Conservation (phyloP, 2,329 filamentous ascomycete genomes). For the Exserohilum turcica region DNA sequence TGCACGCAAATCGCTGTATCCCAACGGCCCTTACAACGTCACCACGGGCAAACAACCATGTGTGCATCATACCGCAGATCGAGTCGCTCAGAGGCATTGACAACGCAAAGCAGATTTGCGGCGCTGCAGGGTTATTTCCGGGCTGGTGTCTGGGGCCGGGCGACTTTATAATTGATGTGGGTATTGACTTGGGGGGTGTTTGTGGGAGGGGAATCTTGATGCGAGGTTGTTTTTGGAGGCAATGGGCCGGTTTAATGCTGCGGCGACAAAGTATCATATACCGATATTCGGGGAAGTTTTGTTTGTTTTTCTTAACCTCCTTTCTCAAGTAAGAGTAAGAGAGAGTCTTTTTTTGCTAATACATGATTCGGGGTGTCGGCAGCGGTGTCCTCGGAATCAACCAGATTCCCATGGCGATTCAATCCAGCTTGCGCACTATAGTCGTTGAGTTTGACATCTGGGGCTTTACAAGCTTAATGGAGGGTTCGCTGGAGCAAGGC, state of each 20-base stretch:
- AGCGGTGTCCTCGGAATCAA: slow-evolving; percentile 27
- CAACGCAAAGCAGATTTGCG: slow-evolving; percentile 35
- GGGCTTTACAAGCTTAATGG: slow-evolving; percentile 25
- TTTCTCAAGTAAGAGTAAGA: too few relatives aligned
- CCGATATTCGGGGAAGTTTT: slow-evolving; percentile 30
- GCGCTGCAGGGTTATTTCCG: slow-evolving; percentile 32
- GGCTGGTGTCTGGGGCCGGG: slow-evolving; percentile 36
- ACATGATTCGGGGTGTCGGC: neutral
- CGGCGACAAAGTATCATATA: slow-evolving; percentile 28
- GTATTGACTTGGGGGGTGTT: slow-evolving; percentile 22
- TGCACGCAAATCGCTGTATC: slow-evolving; percentile 25
- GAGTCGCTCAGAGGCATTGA: slow-evolving; percentile 33
- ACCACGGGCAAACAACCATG: slow-evolving; percentile 29
- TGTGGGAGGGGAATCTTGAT: slow-evolving; percentile 23
- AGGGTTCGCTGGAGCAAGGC: slow-evolving; percentile 21
- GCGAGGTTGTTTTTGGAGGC: slow-evolving; percentile 26
- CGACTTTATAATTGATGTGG: slow-evolving; percentile 34
- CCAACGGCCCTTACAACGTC: slow-evolving; percentile 32
- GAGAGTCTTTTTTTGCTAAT: slow-evolving; percentile 4
- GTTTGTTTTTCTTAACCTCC: neutral
- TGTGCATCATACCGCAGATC: slow-evolving; percentile 35
- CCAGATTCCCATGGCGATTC: slow-evolving; percentile 28
- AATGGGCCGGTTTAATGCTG: slow-evolving; percentile 27
- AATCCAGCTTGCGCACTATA: slow-evolving; percentile 26
- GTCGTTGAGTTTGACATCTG: slow-evolving; percentile 36